phyloP scores from a whole-genome alignment of 257 asterid genomes.

The Anisodus tanguticus region DNA sequence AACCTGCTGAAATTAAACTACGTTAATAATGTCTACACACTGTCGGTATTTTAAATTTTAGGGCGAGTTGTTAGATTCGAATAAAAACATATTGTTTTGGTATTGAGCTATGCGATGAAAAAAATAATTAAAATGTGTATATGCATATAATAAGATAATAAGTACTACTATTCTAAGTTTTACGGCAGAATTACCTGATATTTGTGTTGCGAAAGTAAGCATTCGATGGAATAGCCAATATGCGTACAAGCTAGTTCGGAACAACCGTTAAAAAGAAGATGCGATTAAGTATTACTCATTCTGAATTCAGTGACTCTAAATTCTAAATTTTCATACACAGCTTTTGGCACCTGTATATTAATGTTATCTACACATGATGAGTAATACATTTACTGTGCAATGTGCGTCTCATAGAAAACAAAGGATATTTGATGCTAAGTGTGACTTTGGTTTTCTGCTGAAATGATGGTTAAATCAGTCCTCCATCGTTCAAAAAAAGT shows the following conservation, averaged over 20 bases:
- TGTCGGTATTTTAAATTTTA: no score
- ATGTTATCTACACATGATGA: not conserved
- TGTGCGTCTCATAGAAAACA: not conserved
- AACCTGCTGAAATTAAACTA: not conserved
- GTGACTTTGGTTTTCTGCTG: not conserved
- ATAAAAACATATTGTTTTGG: not conserved
- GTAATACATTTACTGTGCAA: not conserved
- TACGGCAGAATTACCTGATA: not conserved
- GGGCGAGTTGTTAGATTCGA: not conserved
- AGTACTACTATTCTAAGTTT: not conserved
- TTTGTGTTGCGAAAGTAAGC: not conserved
- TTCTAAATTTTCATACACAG: not conserved
- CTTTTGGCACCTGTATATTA: not conserved
- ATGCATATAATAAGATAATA: not conserved
- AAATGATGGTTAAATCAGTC: conserved; percentile 24
- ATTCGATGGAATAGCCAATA: not conserved
- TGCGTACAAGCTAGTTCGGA: not conserved
- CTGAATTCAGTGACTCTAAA: not conserved
- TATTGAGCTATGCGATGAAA: not conserved
- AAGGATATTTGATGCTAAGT: not conserved
- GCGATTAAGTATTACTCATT: not conserved
- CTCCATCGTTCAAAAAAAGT: not conserved
- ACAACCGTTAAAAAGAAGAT: not conserved
- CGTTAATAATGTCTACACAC: not conserved
- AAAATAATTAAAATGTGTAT: not conserved